These are phyloP conservation scores for Drosera capensis DNA, from an alignment of 148 eudicot species.

Conservation along the genomic window DNA sequence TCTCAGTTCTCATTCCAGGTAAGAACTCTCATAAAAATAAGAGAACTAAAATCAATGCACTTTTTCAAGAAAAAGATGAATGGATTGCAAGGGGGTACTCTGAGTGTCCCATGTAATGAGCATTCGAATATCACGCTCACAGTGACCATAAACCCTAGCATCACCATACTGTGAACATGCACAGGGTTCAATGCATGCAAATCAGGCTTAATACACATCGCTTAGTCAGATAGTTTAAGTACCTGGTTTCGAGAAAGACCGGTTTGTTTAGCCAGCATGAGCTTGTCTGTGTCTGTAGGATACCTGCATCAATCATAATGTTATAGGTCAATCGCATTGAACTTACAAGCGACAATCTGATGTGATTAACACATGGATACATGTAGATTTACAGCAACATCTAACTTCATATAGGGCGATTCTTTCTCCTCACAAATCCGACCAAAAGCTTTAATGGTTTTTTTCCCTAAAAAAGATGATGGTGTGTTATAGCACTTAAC, in stretches of 20 bases:
- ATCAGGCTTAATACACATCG: not conserved
- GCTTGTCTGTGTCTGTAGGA: conserved; percentile 66
- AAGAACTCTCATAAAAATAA: too few species aligned
- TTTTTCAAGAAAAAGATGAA: too few species aligned
- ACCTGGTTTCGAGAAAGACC: conserved; percentile 73
- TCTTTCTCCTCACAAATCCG: too few species aligned
- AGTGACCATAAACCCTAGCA: not conserved
- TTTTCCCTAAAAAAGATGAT: not conserved
- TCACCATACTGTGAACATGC: not conserved
- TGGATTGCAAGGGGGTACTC: too few species aligned
- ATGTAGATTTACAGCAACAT: not conserved
- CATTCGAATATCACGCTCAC: too few species aligned
- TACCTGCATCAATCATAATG: conserved; percentile 19
- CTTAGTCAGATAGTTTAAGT: not conserved
- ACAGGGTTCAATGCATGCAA: not conserved
- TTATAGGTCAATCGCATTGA: not conserved
- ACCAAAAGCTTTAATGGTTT: too few species aligned
- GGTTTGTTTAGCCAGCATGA: conserved; percentile 61
- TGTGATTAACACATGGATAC: not conserved
- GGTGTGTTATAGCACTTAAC: not conserved
- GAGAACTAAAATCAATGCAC: too few species aligned
- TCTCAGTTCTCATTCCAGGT: too few species aligned
- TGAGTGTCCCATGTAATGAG: too few species aligned
- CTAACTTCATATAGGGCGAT: too few species aligned
- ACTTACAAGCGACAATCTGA: not conserved